Evolutionary conservation across 106 monocot species (phyloP), one percentile per base, ranked within the genome.

Genomic region (Dactylorhiza incarnata): DNA sequence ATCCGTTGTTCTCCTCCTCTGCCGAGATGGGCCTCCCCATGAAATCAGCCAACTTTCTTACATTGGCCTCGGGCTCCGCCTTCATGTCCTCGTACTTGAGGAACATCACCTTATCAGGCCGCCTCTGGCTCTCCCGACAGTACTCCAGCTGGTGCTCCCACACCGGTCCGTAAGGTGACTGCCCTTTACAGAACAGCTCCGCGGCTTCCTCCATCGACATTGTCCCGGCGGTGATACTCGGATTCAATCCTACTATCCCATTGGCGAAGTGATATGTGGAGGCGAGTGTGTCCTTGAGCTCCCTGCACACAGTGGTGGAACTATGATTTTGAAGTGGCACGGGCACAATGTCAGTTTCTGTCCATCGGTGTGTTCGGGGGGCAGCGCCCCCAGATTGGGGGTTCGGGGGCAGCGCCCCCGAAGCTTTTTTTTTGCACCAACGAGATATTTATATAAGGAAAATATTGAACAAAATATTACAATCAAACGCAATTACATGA

Each of bases 261-360:
- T 20, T 45, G 22, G 20, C 77, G 78, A 55, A 85, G 25, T 85
- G 85, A n/a, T 81, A 76, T 7, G 17, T 7, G 0, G 84, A 87
- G 59, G 84, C 73, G 11, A 85, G 48, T 0, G 53, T 73, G 50
- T 89, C 88, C 68, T 83, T 88, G 4, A 78, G 85, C 15, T 83
- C 62, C 1, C 81, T 54, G 23, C 81, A 83, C 11, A 86, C n/a
- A n/a, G n/a, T n/a, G n/a, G n/a, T n/a, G n/a, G n/a, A n/a, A n/a
- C n/a, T n/a, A n/a, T n/a, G n/a, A n/a, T n/a, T n/a, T n/a, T n/a
- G n/a, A n/a, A n/a, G n/a, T n/a, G n/a, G n/a, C n/a, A n/a, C n/a
- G n/a, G n/a, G n/a, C n/a, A n/a, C n/a, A n/a, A n/a, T n/a, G n/a
- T n/a, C n/a, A n/a, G n/a, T n/a, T n/a, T n/a, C n/a, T n/a, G n/a